Percentiles rank a stretch among this genome's conserved stretches.
These are phyloP conservation scores for Catunica adiposa DNA, from an alignment of 2,329 filamentous ascomycete species.

Conservation along the genomic window DNA sequence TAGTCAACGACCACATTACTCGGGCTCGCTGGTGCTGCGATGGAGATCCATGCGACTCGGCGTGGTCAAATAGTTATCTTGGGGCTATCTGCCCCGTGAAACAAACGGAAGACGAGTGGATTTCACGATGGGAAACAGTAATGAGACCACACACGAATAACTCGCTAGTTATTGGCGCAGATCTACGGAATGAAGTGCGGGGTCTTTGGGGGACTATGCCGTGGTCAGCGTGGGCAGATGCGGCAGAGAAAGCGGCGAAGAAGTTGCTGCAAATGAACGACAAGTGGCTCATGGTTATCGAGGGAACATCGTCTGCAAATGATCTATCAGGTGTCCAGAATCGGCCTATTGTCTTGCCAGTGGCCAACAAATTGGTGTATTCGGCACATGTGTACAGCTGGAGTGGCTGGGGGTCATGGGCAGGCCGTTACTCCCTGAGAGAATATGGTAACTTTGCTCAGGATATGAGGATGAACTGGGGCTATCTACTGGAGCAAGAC, in stretches of 20 bases:
- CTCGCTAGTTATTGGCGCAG: constrained; percentile 46
- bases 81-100: constrained; percentile 41
- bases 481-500: constrained; percentile 34
- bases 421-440: constrained; percentile 43
- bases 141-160: constrained; percentile 44
- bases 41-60: constrained; percentile 48
- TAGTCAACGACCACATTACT: constrained; percentile 57
- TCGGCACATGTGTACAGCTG: constrained; percentile 52
- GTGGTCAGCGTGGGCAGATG: constrained; percentile 46
- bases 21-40: constrained; percentile 53
- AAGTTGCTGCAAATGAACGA: constrained; percentile 40
- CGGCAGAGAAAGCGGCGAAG: constrained; percentile 47
- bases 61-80: constrained; percentile 50
- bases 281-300: constrained; percentile 51
- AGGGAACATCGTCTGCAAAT: constrained; percentile 51
- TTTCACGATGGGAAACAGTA: constrained; percentile 47
- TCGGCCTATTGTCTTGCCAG: constrained; percentile 40
- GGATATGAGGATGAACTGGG: constrained; percentile 51
- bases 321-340: constrained; percentile 39
- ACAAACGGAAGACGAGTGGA: constrained; percentile 50
- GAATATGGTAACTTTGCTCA: constrained; percentile 44
- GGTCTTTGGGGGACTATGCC: constrained; percentile 53
- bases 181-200: constrained; percentile 53
- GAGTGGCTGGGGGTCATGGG: constrained; percentile 50
- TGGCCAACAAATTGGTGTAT: constrained; percentile 43